Conservation (phyloP, 805 yeast genomes). For the Myxozyma neglecta region DNA sequence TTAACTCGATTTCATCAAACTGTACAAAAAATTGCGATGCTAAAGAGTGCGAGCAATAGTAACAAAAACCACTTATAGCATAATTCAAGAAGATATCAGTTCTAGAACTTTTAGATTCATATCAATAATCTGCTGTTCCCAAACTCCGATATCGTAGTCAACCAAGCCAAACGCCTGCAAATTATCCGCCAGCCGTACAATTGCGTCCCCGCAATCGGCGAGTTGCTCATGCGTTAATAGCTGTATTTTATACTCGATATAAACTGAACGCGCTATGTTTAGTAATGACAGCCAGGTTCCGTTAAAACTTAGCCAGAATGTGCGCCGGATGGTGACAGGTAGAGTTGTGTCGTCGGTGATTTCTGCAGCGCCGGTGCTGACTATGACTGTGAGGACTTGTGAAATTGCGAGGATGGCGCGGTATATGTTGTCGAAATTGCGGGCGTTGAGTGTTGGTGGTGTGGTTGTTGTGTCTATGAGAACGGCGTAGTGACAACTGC, state of each 20-base stretch:
- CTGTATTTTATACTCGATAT: not conserved
- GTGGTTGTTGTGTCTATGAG: too few species aligned
- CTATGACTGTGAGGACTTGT: constrained; percentile 1
- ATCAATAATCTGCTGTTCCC: constrained; percentile 24
- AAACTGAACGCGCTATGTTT: not conserved
- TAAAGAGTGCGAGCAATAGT: too few species aligned
- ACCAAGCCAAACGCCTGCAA: constrained; percentile 25
- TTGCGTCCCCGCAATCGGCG: constrained; percentile 6
- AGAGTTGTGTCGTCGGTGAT: constrained; percentile 13
- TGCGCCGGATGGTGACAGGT: not conserved
- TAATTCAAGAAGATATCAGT: not conserved
- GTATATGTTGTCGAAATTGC: too few species aligned
- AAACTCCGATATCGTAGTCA: constrained; percentile 28
- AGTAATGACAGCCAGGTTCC: constrained; percentile 18
- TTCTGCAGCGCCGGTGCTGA: constrained; percentile 12
- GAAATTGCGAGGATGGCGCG: too few species aligned
- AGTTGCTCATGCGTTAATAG: constrained; percentile 5
- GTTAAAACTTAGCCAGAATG: constrained; percentile 23
- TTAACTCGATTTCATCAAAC: too few species aligned
- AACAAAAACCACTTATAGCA: too few species aligned
- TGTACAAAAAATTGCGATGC: too few species aligned
- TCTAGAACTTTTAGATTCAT: constrained; percentile 1
- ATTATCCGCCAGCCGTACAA: constrained; percentile 15
- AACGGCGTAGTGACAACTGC: too few species aligned
- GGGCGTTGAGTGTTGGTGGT: too few species aligned